Percentiles rank a stretch among this genome's conserved stretches.
Evolutionary conservation across 768 basidiomycete species (phyloP).

Genomic region (Fomitopsis pulvina): DNA sequence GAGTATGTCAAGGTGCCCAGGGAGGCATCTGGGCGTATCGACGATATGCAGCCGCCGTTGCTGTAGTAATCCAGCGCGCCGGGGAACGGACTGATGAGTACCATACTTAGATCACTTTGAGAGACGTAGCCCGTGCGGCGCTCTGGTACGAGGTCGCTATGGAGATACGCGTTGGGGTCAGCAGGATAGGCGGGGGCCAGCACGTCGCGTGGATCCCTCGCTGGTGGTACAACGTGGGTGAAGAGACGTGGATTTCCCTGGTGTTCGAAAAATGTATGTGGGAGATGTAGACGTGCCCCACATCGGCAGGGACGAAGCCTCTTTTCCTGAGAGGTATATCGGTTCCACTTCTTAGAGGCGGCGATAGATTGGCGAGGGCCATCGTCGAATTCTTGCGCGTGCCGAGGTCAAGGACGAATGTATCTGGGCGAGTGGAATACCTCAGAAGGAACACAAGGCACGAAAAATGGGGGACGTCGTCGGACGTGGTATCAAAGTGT

Average conservation of each 20-base stretch:
- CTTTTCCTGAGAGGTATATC: constrained; percentile 43
- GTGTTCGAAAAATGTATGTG: constrained; percentile 52
- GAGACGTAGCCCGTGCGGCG: constrained; percentile 19
- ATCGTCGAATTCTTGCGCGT: constrained; percentile 33
- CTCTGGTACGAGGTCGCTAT: constrained; percentile 8
- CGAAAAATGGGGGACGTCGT: constrained; percentile 28
- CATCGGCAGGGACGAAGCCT: constrained; percentile 38
- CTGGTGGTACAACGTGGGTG: constrained; percentile 40
- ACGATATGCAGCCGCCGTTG: constrained; percentile 56
- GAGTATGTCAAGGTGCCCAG: constrained; percentile 47
- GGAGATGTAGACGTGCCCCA: constrained; percentile 40
- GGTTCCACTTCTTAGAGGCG: constrained; percentile 16
- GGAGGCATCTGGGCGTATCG: constrained; percentile 50
- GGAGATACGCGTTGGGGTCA: constrained; percentile 28
- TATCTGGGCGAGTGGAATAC: constrained; percentile 31
- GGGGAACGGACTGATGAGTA: constrained; percentile 42
- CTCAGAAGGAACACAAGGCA: constrained; percentile 46
- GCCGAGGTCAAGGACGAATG: constrained; percentile 49
- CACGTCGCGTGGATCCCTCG: constrained; percentile 35
- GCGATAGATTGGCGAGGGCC: constrained; percentile 31
- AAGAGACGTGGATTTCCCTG: constrained; percentile 43
- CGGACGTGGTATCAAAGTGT: constrained; percentile 26
- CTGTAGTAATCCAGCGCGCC: constrained; percentile 44
- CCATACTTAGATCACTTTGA: constrained; percentile 22
- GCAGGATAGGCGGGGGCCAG: constrained; percentile 36